Conservation (phyloP, 1,139 yeast species). For the Blastobotrys raffinosifermentans region DNA sequence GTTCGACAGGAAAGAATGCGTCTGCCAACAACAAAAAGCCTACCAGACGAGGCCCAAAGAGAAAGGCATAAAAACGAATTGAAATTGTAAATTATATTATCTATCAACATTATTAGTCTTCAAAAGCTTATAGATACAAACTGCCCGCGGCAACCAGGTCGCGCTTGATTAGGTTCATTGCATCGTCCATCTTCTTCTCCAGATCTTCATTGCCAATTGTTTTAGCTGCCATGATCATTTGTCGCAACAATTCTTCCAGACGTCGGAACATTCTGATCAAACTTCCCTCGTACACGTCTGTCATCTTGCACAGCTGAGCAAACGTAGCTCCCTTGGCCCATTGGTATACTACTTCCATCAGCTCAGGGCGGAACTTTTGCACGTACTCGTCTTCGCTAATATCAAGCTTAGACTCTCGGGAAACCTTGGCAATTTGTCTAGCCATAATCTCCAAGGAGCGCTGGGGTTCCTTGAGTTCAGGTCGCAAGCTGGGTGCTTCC, state of each 20-base stretch:
- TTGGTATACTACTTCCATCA: constrained; percentile 93
- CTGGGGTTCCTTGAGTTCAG: constrained; percentile 85
- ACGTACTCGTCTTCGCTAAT: constrained; percentile 87
- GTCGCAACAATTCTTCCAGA: constrained; percentile 86
- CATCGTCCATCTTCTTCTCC: constrained; percentile 83
- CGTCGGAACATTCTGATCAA: constrained; percentile 90
- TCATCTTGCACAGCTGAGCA: constrained; percentile 96
- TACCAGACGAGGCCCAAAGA: too few species aligned
- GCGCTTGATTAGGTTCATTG: constrained; percentile 80
- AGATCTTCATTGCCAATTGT: constrained; percentile 86
- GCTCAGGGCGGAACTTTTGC: constrained; percentile 81
- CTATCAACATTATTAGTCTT: too few species aligned
- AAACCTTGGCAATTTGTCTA: constrained; percentile 76
- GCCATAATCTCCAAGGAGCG: constrained; percentile 89
- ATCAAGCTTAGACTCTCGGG: constrained; percentile 84
- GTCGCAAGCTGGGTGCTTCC: constrained; percentile 77
- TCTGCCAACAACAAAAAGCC: too few species aligned
- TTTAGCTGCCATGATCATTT: constrained; percentile 83
- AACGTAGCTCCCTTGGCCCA: constrained; percentile 97
- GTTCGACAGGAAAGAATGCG: too few species aligned
- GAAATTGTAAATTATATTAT: too few species aligned
- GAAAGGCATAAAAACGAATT: too few species aligned
- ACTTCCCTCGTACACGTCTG: constrained; percentile 97
- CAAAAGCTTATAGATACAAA: constrained; percentile 48
- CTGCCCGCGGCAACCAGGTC: constrained; percentile 97